phyloP scores from a whole-genome alignment of 148 eudicot species.

The Pharnaceum exiguum region DNA sequence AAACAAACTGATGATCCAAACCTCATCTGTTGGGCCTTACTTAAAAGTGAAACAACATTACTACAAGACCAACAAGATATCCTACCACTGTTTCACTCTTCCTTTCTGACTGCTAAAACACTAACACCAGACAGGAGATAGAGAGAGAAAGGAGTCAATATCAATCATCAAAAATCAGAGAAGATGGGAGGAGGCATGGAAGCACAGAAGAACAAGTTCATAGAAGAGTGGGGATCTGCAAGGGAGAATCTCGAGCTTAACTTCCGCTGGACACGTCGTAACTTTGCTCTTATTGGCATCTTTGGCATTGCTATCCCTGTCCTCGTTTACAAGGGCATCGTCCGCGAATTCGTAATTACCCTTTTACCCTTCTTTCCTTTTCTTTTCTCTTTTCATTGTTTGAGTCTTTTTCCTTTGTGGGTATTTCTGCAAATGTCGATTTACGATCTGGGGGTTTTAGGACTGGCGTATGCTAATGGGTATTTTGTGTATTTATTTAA shows the following conservation, averaged over 20 bases:
- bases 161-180: not conserved
- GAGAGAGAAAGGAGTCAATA: conserved; percentile 8
- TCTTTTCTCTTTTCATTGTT: not conserved
- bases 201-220: conserved; percentile 75
- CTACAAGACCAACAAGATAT: no score
- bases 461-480: no score
- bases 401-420: not conserved
- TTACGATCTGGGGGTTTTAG: no score
- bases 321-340: conserved; percentile 88
- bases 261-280: conserved; percentile 96
- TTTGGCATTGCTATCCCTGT: conserved; percentile 86
- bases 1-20: no score
- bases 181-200: conserved; percentile 99
- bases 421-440: not conserved
- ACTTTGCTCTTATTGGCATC: conserved; percentile 71
- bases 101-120: no score
- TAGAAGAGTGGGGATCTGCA: conserved; percentile 82
- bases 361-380: conserved; percentile 10
- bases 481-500: no score
- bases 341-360: conserved; percentile 67
- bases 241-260: conserved; percentile 87
- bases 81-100: no score
- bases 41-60: no score
- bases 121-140: not conserved
- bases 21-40: no score